Conservation (phyloP, 805 yeast genomes). For the Maudiozyma pseudohumilis region DNA sequence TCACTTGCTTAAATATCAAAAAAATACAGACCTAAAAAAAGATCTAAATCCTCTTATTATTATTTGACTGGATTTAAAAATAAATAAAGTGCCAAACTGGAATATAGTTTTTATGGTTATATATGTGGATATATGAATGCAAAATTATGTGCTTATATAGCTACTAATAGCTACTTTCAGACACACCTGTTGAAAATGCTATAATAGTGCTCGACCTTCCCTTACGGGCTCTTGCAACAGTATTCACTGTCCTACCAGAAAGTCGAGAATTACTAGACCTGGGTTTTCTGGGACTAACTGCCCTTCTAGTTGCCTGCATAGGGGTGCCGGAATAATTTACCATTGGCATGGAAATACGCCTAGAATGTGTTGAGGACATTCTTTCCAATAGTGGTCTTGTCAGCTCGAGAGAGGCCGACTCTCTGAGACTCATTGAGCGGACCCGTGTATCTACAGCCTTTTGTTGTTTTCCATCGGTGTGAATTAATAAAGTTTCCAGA, state of each 20-base stretch:
- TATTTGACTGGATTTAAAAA: too few species aligned
- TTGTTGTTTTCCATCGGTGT: neutral
- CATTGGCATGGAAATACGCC: neutral
- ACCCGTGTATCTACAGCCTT: constrained; percentile 1
- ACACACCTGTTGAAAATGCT: neutral
- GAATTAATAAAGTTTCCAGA: constrained; percentile 13
- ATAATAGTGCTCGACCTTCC: constrained; percentile 1
- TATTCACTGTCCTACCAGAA: too few species aligned
- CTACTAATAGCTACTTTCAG: neutral
- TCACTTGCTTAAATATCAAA: too few species aligned
- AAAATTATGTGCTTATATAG: neutral
- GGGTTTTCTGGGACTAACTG: neutral
- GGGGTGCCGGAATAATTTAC: neutral
- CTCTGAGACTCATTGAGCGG: constrained; percentile 7
- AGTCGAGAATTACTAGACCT: too few species aligned
- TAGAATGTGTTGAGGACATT: neutral
- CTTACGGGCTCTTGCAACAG: neutral
- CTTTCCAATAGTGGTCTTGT: neutral
- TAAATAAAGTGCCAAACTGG: too few species aligned
- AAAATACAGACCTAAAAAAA: too few species aligned
- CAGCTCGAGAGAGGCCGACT: neutral
- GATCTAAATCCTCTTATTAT: too few species aligned
- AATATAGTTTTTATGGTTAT: too few species aligned
- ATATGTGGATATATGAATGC: too few species aligned
- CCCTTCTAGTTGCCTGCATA: neutral